These are phyloP conservation scores for Fomitopsis serialis DNA, from an alignment of 768 basidiomycete genomes.

Conservation along the genomic window DNA sequence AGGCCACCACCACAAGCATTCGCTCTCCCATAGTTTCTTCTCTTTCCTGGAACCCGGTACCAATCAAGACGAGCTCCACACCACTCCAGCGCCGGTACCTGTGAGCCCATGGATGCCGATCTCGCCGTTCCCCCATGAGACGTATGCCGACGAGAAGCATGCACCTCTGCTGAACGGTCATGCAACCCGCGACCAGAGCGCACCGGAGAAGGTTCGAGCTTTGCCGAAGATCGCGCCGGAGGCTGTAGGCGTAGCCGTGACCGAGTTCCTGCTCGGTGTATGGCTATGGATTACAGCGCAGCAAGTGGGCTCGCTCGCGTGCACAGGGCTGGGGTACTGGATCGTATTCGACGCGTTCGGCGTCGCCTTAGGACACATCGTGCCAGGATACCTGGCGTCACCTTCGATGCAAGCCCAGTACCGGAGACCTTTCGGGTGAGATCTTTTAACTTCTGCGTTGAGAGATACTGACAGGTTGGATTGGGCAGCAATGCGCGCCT, in stretches of 20 bases:
- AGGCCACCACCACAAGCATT: slow-evolving; percentile 92
- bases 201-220: slow-evolving; percentile 14
- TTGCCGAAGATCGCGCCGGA: slow-evolving; percentile 10
- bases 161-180: slow-evolving; percentile 4
- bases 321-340: slow-evolving; percentile 94
- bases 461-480: not conserved
- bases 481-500: slow-evolving; percentile 52
- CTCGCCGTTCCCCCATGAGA: slow-evolving; percentile 33
- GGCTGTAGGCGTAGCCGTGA: slow-evolving; percentile 8
- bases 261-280: slow-evolving; percentile 59
- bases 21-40: slow-evolving; percentile 91
- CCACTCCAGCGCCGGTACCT: slow-evolving; percentile 55
- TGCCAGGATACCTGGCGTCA: slow-evolving; percentile 39
- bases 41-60: slow-evolving; percentile 84
- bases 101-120: slow-evolving; percentile 66
- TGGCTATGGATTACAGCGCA: slow-evolving; percentile 89
- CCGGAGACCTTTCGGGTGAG: slow-evolving; percentile 59
- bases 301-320: slow-evolving; percentile 76
- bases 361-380: slow-evolving; percentile 46
- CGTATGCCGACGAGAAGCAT: slow-evolving; percentile 2
- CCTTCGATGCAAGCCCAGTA: slow-evolving; percentile 25
- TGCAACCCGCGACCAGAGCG: slow-evolving; percentile 7
- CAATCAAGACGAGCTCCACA: slow-evolving; percentile 36
- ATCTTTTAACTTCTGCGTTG: slow-evolving; percentile 16
- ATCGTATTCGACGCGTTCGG: slow-evolving; percentile 93